Evolutionary conservation across 768 basidiomycete genomes (phyloP).

Genomic region (Termitomyces sp.): DNA sequence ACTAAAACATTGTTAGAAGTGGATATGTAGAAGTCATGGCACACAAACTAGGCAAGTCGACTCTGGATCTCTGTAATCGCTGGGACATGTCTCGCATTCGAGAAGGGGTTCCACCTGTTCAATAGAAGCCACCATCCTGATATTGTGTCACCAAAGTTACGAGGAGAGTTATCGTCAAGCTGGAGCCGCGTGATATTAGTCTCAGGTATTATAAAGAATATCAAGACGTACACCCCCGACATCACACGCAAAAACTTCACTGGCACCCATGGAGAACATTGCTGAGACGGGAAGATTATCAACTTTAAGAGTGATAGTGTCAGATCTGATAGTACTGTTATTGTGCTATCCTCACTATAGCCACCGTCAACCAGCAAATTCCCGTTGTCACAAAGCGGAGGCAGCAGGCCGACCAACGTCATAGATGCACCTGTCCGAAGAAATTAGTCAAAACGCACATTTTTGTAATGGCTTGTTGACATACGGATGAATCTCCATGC

Average conservation of each 20-base stretch:
- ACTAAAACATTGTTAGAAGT: constrained; percentile 33
- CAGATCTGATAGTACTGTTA: neutral
- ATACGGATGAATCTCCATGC: constrained; percentile 93
- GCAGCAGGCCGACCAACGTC: constrained; percentile 92
- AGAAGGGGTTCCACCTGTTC: constrained; percentile 92
- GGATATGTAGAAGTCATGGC: neutral
- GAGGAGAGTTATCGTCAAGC: constrained; percentile 93
- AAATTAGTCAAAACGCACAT: neutral
- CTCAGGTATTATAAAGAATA: neutral
- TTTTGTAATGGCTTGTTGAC: neutral
- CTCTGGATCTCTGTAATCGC: constrained; percentile 92
- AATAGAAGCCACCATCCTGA: constrained; percentile 96
- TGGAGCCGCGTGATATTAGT: constrained; percentile 20
- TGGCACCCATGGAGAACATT: constrained; percentile 90
- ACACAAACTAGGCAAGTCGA: constrained; percentile 86
- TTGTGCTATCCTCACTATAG: constrained; percentile 52
- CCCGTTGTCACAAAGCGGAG: constrained; percentile 92
- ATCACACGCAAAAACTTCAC: constrained; percentile 86
- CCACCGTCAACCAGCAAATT: constrained; percentile 89
- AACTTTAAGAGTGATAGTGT: constrained; percentile 36
- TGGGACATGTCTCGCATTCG: constrained; percentile 69
- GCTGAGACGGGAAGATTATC: constrained; percentile 89
- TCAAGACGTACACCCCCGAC: constrained; percentile 70
- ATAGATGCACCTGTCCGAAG: constrained; percentile 76
- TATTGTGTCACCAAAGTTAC: constrained; percentile 91